phyloP scores from a whole-genome alignment of 768 basidiomycete species.

The Termitomyces bulborhizus region DNA sequence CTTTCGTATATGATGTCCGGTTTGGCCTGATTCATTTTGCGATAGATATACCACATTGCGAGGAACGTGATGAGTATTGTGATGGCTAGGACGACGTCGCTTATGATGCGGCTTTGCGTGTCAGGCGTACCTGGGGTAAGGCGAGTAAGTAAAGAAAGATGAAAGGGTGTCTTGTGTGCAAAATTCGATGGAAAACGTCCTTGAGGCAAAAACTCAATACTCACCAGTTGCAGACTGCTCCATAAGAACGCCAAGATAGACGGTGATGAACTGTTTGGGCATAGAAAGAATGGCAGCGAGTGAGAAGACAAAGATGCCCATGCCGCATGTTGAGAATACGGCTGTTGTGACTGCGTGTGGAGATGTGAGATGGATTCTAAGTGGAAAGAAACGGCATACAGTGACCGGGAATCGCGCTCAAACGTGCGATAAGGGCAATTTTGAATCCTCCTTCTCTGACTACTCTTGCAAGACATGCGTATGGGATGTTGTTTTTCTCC shows the following conservation, averaged over 20 bases:
- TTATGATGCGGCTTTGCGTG: constrained; percentile 56
- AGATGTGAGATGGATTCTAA: not conserved
- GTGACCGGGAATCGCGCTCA: constrained; percentile 83
- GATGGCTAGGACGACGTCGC: constrained; percentile 58
- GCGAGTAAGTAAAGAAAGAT: not conserved
- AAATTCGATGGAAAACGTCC: too few relatives aligned
- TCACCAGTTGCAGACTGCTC: constrained; percentile 39
- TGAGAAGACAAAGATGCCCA: constrained; percentile 72
- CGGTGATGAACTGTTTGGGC: constrained; percentile 89
- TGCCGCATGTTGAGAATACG: constrained; percentile 85
- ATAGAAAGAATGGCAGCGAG: constrained; percentile 77
- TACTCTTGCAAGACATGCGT: constrained; percentile 57
- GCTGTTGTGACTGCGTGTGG: constrained; percentile 67
- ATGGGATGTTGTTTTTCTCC: constrained; percentile 50
- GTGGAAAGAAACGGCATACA: constrained; percentile 32
- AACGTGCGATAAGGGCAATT: constrained; percentile 69
- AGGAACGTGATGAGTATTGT: constrained; percentile 66
- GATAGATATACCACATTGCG: constrained; percentile 83
- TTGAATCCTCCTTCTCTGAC: constrained; percentile 87
- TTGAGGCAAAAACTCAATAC: not conserved
- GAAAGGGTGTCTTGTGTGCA: too few relatives aligned
- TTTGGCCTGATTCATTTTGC: constrained; percentile 63
- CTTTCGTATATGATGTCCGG: constrained; percentile 61
- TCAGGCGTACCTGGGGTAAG: constrained; percentile 23
- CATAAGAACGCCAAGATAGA: constrained; percentile 84